Evolutionary conservation across 352 stramenopile species (phyloP), one percentile per base, ranked within the genome.

Genomic region (Pythium myriotylum): DNA sequence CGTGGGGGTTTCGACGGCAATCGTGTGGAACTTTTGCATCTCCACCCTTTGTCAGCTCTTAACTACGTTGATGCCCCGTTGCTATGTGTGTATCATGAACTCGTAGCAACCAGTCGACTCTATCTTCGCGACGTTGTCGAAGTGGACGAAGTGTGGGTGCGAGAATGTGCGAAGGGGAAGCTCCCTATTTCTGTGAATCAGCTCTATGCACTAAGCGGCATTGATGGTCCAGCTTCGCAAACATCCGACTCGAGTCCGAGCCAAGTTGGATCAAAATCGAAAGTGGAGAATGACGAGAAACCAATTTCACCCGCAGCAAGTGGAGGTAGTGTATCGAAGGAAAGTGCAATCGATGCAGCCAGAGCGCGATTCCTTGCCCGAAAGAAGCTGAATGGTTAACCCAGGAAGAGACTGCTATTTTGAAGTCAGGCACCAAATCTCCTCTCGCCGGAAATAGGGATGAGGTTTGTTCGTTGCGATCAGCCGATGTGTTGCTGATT

Each of bases 51-150:
- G 26, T 92, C 81, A 23, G 66, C 64, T 26, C 72, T 92, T 45
- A 62, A 72, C 22, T 78, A 77, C 54, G 61, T 75, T 13, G 46
- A 72, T 4, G 68, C 77, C 20, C 85, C 85, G 4, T 62, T 76
- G 48, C 79, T 60, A 45, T 92, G 82, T 46, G 54, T 94, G 2
- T 92, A 85, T 52, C 81, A 90, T 2, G 81, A 94, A 54, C 76
- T 94, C 35, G 81, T 92, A 24, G 68, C 77, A 40, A 91, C 82
- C 17, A 90, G 76, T 62, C 85, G 83, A 13, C 75, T 76, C 14
- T 94, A 87, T 56, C 80, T 94, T 74, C 85, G 83, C 22, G 48
- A 75, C 47, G 68, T 79, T 14, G 43, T 91, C 6, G 68, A 70
- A 39, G 76, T 88, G 1, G 76, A 89, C 0, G 58, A 61, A 39